Evolutionary conservation across 2,329 filamentous ascomycete genomes (phyloP), one percentile per base, ranked within the genome.

Genomic region (Diaporthe capsici): DNA sequence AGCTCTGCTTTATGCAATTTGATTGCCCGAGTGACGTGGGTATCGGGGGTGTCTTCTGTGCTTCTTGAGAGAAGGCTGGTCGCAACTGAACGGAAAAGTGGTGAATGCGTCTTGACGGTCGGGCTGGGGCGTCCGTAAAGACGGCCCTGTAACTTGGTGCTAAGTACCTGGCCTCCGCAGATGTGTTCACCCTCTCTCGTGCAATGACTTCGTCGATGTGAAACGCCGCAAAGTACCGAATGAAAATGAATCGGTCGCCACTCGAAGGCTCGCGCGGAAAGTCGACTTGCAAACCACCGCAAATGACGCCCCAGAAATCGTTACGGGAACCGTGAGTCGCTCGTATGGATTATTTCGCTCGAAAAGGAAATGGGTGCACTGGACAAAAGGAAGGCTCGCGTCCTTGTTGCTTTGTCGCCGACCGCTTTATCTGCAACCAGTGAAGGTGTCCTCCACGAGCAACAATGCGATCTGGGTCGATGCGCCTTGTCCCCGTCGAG

Each of bases 61-160:
- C 82, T 79, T 78, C 83, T 80, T 82, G 83, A 86, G 70, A 89
- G 83, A 53, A 83, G 82, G 71, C 84, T 81, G 78, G 86, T 86
- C 68, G 87, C 86, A 81, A 90, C 86, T 82, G 90, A 89, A 83
- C 92, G 87, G 84, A 93, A 92, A 80, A 94, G 89, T 85, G 91
- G 91, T 79, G 92, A 94, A 92, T 94, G 92, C 92, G 92, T 88
- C 83, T 92, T 93, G 89, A 83, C 90, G 90, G 85, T 85, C 80
- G 82, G 81, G 79, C 79, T 51, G 73, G 70, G 79, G 72, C 77
- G 76, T 70, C 70, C 31, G 22, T 9, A 28, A n/a, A n/a, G 57
- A 74, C 75, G 65, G 53, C 67, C 72, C 58, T 51, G 37, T 60
- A 10, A n/a, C 39, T 37, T 34, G 57, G 22, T 55, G 28, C 8